Conservation (phyloP, 495 filamentous ascomycete genomes). For the Pyrenula aspistea region DNA sequence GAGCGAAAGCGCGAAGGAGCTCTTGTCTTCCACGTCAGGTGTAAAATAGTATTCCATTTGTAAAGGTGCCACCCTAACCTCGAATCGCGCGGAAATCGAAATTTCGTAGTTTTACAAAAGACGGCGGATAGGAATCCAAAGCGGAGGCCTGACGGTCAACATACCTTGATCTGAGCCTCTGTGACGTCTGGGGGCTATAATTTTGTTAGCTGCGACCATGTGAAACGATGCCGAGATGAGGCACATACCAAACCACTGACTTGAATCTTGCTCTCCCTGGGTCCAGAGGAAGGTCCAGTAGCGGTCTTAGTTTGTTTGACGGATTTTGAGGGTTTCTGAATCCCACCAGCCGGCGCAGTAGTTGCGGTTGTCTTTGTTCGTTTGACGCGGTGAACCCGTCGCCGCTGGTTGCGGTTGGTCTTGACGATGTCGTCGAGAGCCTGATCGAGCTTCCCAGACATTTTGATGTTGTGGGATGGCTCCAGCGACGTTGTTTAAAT, state of each 20-base stretch:
- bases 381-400: slow-evolving; percentile 39
- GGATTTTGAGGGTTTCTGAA: slow-evolving; percentile 63
- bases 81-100: slow-evolving; percentile 2
- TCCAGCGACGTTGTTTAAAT: neutral
- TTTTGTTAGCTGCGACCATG: slow-evolving; percentile 32
- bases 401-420: slow-evolving; percentile 49
- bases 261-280: slow-evolving; percentile 83
- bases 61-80: neutral
- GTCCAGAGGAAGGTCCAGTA: slow-evolving; percentile 38
- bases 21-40: neutral
- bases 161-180: slow-evolving; percentile 98
- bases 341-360: slow-evolving; percentile 67
- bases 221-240: neutral
- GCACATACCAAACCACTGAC: slow-evolving; percentile 92
- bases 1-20: slow-evolving; percentile 30
- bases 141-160: slow-evolving; percentile 58
- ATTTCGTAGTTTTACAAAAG: slow-evolving; percentile 30
- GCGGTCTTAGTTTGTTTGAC: slow-evolving; percentile 36
- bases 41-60: neutral
- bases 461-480: slow-evolving; percentile 26
- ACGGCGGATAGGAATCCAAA: slow-evolving; percentile 42
- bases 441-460: slow-evolving; percentile 91
- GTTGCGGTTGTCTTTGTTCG: slow-evolving; percentile 36
- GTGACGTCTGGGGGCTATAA: slow-evolving; percentile 81
- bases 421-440: slow-evolving; percentile 93